These are phyloP conservation scores for Stromatinia cepivora DNA, from an alignment of 2,329 filamentous ascomycete genomes.

Conservation along the genomic window DNA sequence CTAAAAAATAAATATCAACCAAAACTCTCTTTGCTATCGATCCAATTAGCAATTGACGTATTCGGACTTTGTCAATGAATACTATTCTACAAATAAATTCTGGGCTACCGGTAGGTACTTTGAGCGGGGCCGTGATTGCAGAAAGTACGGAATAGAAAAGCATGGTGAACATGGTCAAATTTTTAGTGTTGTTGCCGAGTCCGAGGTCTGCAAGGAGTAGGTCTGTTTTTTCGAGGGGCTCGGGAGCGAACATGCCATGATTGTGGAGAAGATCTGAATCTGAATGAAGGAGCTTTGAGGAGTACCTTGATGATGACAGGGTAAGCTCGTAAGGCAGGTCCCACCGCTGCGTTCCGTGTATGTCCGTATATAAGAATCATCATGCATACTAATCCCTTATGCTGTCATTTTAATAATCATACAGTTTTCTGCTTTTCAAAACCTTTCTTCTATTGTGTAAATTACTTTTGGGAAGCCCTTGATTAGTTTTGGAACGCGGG, in stretches of 20 bases:
- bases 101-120: neutral
- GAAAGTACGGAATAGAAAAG: neutral
- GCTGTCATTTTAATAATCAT: neutral
- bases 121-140: conserved; percentile 13
- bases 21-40: neutral
- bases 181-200: neutral
- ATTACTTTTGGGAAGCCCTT: neutral
- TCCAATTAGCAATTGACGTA: neutral
- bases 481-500: neutral
- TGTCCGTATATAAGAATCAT: neutral
- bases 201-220: neutral
- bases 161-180: neutral
- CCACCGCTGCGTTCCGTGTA: conserved; percentile 1
- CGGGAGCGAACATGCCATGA: conserved; percentile 6
- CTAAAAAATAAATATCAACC: neutral
- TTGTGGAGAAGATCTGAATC: conserved; percentile 11
- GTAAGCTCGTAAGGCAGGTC: neutral
- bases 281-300: conserved; percentile 10
- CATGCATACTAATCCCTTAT: neutral
- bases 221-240: conserved; percentile 1
- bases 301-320: neutral
- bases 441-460: neutral
- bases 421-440: neutral
- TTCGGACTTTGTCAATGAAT: neutral
- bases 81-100: neutral